Percentiles rank a stretch among this genome's conserved stretches.
Evolutionary conservation across 2,329 filamentous ascomycete species (phyloP).

Genomic region (Eutypella sp.): DNA sequence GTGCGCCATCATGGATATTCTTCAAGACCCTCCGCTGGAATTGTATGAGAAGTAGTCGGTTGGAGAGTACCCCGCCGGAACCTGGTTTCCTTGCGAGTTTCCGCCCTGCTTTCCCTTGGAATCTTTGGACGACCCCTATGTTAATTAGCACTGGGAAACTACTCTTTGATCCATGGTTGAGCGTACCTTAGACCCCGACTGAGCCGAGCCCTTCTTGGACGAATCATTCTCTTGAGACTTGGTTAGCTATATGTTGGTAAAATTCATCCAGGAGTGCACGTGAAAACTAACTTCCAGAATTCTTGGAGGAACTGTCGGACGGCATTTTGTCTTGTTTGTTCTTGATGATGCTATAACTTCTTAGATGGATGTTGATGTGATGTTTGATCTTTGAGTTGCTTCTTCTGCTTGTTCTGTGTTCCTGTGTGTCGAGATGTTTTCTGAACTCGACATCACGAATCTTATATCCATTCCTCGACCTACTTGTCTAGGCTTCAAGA

Average conservation of each 20-base stretch:
- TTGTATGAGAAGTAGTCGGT: constrained; percentile 17
- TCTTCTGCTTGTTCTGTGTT: neutral
- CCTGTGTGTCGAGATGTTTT: constrained; percentile 1
- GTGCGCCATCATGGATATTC: no score
- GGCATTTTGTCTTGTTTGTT: constrained; percentile 7
- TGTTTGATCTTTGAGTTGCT: neutral
- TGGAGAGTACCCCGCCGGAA: constrained; percentile 3
- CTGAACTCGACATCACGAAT: neutral
- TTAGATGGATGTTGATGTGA: neutral
- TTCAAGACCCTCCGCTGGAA: no score
- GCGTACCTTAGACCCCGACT: neutral
- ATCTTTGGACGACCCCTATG: neutral
- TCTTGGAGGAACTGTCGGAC: constrained; percentile 6
- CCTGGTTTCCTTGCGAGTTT: constrained; percentile 3
- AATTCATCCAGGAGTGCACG: neutral
- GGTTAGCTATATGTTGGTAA: neutral
- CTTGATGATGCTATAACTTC: neutral
- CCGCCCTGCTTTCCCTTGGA: constrained; percentile 7
- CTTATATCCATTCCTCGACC: constrained; percentile 6
- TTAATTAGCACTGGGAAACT: neutral
- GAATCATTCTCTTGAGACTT: neutral
- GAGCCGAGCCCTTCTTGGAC: neutral
- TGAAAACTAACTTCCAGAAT: constrained; percentile 8
- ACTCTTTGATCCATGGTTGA: no score
- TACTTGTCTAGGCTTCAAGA: neutral